Evolutionary conservation across 805 yeast genomes (phyloP).

Genomic region (Brettanomyces sp.): DNA sequence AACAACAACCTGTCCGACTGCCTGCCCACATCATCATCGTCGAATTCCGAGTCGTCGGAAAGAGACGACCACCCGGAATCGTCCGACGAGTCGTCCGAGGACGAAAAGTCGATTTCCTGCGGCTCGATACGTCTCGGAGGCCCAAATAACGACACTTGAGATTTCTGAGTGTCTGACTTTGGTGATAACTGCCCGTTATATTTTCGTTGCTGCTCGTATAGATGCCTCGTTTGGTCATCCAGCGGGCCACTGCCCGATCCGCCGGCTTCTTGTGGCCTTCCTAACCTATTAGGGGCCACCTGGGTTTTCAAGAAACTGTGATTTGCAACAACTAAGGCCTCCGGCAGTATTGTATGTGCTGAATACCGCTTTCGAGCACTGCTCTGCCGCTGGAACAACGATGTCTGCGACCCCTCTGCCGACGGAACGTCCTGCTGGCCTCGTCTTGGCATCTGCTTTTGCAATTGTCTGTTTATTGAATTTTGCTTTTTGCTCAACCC

Average conservation of each 20-base stretch:
- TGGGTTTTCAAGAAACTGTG: background rate
- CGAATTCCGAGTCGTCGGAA: slow-evolving; percentile 28
- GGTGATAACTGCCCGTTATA: slow-evolving; percentile 9
- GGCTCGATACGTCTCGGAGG: slow-evolving; percentile 4
- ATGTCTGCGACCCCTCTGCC: background rate
- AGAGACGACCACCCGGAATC: slow-evolving; percentile 34
- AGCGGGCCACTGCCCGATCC: background rate
- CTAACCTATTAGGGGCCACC: too few relatives aligned
- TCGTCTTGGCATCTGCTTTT: too few relatives aligned
- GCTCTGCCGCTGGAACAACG: background rate
- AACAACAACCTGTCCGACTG: slow-evolving; percentile 12
- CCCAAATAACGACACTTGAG: slow-evolving; percentile 21
- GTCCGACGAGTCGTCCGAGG: slow-evolving; percentile 29
- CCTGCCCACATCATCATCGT: slow-evolving; percentile 22
- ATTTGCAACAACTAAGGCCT: background rate
- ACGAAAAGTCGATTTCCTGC: slow-evolving; percentile 18
- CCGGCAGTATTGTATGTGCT: background rate
- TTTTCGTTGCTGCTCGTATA: slow-evolving; percentile 6
- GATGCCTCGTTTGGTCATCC: slow-evolving; percentile 2
- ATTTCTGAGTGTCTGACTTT: slow-evolving; percentile 14
- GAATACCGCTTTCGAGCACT: too few relatives aligned
- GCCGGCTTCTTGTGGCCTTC: background rate
- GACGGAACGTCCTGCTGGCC: too few relatives aligned
- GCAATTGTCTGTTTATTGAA: too few relatives aligned
- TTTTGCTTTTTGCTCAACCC: too few relatives aligned